Conservation (phyloP, 805 yeast species). For the Hanseniaspora hatyaiensis region DNA sequence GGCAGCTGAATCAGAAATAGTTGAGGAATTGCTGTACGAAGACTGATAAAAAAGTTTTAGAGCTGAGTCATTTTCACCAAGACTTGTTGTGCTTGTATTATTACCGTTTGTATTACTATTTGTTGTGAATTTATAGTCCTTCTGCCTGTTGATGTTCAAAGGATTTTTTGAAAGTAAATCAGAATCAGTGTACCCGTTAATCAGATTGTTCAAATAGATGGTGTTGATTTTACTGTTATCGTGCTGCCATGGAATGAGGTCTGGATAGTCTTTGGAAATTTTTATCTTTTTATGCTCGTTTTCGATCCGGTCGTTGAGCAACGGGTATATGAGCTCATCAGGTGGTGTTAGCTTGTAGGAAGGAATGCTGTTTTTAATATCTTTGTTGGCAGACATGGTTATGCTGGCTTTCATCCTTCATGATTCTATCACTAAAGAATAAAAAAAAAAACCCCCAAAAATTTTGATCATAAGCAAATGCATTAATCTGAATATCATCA, state of each 20-base stretch:
- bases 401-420: not conserved
- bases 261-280: slow-evolving; percentile 9
- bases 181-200: slow-evolving; percentile 11
- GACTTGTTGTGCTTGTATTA: slow-evolving; percentile 12
- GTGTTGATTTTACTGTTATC: slow-evolving; percentile 10
- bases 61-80: slow-evolving; percentile 15
- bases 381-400: not conserved
- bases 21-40: not conserved
- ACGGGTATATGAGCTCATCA: slow-evolving; percentile 1
- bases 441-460: too few relatives aligned
- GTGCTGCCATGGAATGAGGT: slow-evolving; percentile 11
- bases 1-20: not conserved
- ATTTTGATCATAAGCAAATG: too few relatives aligned
- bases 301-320: not conserved
- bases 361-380: not conserved
- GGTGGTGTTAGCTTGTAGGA: slow-evolving; percentile 11
- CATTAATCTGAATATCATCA: too few relatives aligned
- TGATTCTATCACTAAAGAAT: too few relatives aligned
- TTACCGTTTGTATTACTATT: slow-evolving; percentile 14
- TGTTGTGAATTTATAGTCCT: slow-evolving; percentile 8
- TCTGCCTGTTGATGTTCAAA: slow-evolving; percentile 8
- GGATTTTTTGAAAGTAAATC: slow-evolving; percentile 14
- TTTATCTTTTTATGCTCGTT: slow-evolving; percentile 1
- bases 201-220: slow-evolving; percentile 6
- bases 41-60: not conserved